phyloP scores from a whole-genome alignment of 257 asterid species.

The Linaria vulgaris region DNA sequence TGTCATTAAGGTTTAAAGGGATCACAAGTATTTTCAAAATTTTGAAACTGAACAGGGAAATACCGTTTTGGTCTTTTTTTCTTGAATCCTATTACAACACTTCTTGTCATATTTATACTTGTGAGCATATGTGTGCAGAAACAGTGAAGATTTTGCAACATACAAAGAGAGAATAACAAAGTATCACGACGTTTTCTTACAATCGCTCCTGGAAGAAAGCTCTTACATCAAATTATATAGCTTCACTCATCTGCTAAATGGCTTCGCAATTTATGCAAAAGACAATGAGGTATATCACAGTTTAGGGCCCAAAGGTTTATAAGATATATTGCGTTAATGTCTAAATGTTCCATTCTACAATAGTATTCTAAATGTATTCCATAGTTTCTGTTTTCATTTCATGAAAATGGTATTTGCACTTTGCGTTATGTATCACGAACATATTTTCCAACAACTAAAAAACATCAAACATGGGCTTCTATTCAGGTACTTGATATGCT shows the following conservation, averaged over 20 bases:
- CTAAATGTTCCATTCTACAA: too few relatives aligned
- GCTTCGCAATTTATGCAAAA: constrained; percentile 52
- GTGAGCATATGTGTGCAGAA: constrained; percentile 2
- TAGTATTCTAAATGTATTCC: too few relatives aligned
- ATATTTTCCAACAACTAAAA: background rate
- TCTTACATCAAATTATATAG: constrained; percentile 56
- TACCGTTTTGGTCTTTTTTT: background rate
- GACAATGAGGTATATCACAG: constrained; percentile 35
- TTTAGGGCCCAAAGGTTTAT: too few relatives aligned
- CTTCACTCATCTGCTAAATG: constrained; percentile 65
- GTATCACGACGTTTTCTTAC: constrained; percentile 42
- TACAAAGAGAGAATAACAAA: constrained; percentile 31
- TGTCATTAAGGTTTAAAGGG: constrained; percentile 31
- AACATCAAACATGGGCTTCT: background rate
- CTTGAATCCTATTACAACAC: background rate
- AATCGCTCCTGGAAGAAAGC: constrained; percentile 39
- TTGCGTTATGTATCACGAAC: background rate
- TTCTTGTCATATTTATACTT: background rate
- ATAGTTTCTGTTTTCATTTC: background rate
- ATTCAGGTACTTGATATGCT: constrained; percentile 45
- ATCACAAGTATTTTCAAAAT: background rate
- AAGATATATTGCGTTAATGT: too few relatives aligned
- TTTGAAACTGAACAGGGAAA: background rate
- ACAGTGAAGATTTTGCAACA: constrained; percentile 19
- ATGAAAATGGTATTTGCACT: background rate